Base-by-base conservation (phyloP, 2,329 filamentous ascomycete species). In the Nigrospora sphaerica region DNA sequence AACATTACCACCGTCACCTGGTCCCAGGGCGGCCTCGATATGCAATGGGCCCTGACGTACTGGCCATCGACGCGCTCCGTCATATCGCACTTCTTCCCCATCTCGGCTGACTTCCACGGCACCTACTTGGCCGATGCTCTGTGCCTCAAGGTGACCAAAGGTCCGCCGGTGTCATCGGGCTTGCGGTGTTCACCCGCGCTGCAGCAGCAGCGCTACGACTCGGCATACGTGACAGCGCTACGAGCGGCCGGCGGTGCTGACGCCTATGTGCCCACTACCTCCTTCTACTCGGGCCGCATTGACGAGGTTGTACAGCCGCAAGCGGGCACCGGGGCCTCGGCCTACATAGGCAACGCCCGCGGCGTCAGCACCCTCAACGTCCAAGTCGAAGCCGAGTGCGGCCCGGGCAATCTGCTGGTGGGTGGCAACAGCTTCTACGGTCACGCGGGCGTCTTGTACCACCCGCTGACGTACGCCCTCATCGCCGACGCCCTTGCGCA, bases 41-140 rank as follows among this genome's bases (percentile, higher is more conserved):
- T 70, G 0, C 78, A 81, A 56, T 81, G 77, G 78, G 74, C 72
- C 0, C 62, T 77, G 51, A 79, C 78, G 51, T 80, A 77, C 63
- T 80, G 73, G 72, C 74, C 74, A 0, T 74, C 70, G 1, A 74
- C 71, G 1, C 67, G 70, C 4, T 13, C 14, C 3, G 59, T 63
- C 1, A 66, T 73, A 2, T 64, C 64, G n/a, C 71, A 80, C 55
- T 71, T 77, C 56, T 65, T 81, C 36, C 67, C 72, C 39, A 64
- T 80, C 40, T 72, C 69, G 11, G 67, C 75, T 1, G 76, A 79
- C 53, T 81, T 77, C 49, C 53, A 55, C 44, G 58, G 59, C 16
- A 58, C 56, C 31, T 35, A 48, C 4, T 23, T 59, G 9, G 49
- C 51, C 39, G 48, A 52, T 16, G 39, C 43, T 2, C 42, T 54